phyloP scores from a whole-genome alignment of 192 early-diverging fungal genomes.

The Coemansia sp. region DNA sequence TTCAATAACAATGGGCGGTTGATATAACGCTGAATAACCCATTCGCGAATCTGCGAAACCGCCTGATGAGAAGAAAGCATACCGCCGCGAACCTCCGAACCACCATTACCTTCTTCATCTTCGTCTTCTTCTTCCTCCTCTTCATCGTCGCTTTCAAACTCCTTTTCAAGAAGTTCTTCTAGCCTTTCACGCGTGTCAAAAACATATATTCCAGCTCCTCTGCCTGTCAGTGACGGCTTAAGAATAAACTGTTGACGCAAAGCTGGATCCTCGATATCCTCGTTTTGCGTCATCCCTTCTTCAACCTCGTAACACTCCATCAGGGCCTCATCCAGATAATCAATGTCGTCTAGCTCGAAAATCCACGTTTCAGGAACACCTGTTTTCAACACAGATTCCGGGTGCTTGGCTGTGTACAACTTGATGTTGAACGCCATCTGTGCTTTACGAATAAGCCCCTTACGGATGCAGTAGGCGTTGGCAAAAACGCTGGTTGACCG shows the following conservation, averaged over 20 bases:
- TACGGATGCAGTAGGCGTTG: slow-evolving; percentile 66
- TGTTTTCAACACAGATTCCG: slow-evolving; percentile 49
- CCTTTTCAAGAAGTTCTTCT: slow-evolving; percentile 48
- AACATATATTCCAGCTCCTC: slow-evolving; percentile 63
- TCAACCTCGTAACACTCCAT: slow-evolving; percentile 69
- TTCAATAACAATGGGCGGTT: slow-evolving; percentile 56
- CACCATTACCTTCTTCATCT: background rate
- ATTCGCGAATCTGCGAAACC: slow-evolving; percentile 64
- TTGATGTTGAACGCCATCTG: slow-evolving; percentile 65
- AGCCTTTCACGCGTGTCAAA: slow-evolving; percentile 60
- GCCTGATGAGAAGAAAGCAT: slow-evolving; percentile 14
- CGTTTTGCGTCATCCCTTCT: slow-evolving; percentile 56
- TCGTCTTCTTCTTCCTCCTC: slow-evolving; percentile 21
- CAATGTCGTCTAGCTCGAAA: slow-evolving; percentile 63
- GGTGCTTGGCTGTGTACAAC: slow-evolving; percentile 60
- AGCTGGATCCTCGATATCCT: slow-evolving; percentile 23
- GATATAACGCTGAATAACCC: slow-evolving; percentile 69
- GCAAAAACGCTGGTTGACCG: slow-evolving; percentile 35
- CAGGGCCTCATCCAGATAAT: slow-evolving; percentile 68
- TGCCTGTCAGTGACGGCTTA: slow-evolving; percentile 65
- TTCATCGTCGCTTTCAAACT: slow-evolving; percentile 50
- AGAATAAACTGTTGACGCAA: slow-evolving; percentile 59
- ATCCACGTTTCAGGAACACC: slow-evolving; percentile 66
- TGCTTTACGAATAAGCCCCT: slow-evolving; percentile 67
- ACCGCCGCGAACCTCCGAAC: background rate